Base-by-base conservation (phyloP, 2,329 filamentous ascomycete genomes). In the Basipetospora sp. region DNA sequence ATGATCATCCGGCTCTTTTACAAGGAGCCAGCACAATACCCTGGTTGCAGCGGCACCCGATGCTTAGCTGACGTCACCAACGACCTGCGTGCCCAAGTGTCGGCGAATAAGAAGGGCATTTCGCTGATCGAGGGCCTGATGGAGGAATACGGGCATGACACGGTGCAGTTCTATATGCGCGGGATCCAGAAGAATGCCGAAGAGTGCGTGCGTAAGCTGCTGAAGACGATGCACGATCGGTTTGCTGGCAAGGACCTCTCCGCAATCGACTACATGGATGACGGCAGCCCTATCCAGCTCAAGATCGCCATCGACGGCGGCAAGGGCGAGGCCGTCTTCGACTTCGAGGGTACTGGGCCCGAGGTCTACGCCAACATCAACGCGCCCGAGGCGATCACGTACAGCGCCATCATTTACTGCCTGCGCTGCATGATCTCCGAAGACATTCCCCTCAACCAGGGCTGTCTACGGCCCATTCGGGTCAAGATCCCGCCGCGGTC, bases 361-460 rank as follows among this genome's bases (percentile, higher is more conserved):
- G 80, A 90, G 55, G 79, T 85, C 1, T 84, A 84, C 48, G 80
- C 72, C 20, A 87, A 86, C 48, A 78, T 78, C 55, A 90, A 90
- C 49, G 82, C 83, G 0, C 83, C 83, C 0, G 71, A 84, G 55
- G 83, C 83, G 3, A 80, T 90, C 34, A 87, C 81, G 0, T 85
- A 82, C 58, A 80, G 74, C 5, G 83, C 83, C n/a, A 87, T 88
- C 46, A 88, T 90, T 45, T 90, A 90, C 63, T 88, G 81, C 48
- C 64, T 90, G 13, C 71, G 83, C 18, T 83, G 77, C 48, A 65
- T 90, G 40, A 86, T 90, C 45, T 78, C 72, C 8, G 75, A 84
- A 48, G 82, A 88, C 44, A 87, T 90, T 6, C 83, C 83, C 0
- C 63, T 90, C 3, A 90, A 90, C 54, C 83, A 90, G 54, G 83